Conservation (phyloP, 1,284 basidiomycete species). For the Leccinum solheimii region DNA sequence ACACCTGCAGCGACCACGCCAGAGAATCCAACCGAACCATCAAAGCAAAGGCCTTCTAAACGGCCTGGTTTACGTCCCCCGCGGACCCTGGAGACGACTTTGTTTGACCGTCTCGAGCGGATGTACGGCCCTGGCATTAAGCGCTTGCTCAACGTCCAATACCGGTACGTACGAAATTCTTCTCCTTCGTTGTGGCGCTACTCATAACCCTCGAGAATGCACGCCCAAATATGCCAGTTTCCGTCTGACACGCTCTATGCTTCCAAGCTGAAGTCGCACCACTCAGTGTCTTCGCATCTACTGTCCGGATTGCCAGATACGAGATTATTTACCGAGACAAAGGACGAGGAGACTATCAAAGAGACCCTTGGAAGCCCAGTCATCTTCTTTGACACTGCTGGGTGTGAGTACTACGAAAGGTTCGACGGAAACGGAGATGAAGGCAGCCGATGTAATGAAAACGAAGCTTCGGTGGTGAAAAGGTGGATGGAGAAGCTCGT, state of each 20-base stretch:
- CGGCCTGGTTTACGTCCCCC: slow-evolving; percentile 56
- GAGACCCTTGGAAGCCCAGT: slow-evolving; percentile 78
- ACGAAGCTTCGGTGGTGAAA: slow-evolving; percentile 85
- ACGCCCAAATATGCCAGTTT: slow-evolving; percentile 81
- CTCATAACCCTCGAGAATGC: slow-evolving; percentile 64
- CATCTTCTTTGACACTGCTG: slow-evolving; percentile 93
- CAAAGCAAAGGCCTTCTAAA: slow-evolving; percentile 23
- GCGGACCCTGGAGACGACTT: slow-evolving; percentile 79
- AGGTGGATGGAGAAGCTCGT: slow-evolving; percentile 82
- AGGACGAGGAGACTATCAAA: slow-evolving; percentile 58
- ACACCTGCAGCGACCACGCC: slow-evolving; percentile 7
- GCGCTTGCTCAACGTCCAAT: slow-evolving; percentile 83
- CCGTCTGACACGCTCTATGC: slow-evolving; percentile 85
- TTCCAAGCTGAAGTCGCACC: slow-evolving; percentile 68
- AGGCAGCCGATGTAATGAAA: slow-evolving; percentile 89
- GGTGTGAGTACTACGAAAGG: slow-evolving; percentile 88
- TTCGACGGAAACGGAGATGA: slow-evolving; percentile 69
- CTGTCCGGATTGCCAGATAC: slow-evolving; percentile 68
- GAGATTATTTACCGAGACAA: slow-evolving; percentile 41
- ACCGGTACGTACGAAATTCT: slow-evolving; percentile 56
- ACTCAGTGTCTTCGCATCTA: slow-evolving; percentile 70
- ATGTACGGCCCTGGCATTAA: slow-evolving; percentile 87
- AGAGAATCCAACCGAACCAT: slow-evolving; percentile 16
- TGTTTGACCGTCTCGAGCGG: slow-evolving; percentile 88
- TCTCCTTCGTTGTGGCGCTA: background rate